Conservation (phyloP, 2,329 filamentous ascomycete species). For the Nemania abortiva region DNA sequence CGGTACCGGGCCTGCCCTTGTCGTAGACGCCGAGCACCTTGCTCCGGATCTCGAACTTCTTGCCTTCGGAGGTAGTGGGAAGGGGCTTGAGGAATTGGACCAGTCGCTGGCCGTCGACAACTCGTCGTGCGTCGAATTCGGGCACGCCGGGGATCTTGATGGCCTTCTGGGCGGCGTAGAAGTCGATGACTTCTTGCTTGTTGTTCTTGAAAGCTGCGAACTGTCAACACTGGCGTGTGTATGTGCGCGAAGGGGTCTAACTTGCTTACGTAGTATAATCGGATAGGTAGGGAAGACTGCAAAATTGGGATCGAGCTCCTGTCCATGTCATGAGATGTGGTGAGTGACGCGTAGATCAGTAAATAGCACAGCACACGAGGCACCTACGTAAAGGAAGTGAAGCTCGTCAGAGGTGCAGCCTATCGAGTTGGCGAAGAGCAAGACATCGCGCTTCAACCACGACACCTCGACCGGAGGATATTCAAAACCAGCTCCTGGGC, state of each 20-base stretch:
- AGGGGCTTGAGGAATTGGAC: slow-evolving; percentile 82
- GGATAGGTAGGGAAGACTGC: slow-evolving; percentile 90
- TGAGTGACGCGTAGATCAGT: slow-evolving; percentile 1
- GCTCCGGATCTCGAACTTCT: slow-evolving; percentile 79
- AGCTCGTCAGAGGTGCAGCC: slow-evolving; percentile 87
- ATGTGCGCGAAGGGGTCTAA: neutral
- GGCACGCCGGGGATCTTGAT: slow-evolving; percentile 80
- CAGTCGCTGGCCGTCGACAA: slow-evolving; percentile 86
- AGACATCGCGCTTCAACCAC: slow-evolving; percentile 88
- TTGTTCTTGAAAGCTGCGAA: slow-evolving; percentile 78
- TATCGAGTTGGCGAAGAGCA: slow-evolving; percentile 92
- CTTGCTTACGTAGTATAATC: slow-evolving; percentile 77
- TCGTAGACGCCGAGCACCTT: slow-evolving; percentile 90
- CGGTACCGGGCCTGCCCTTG: slow-evolving; percentile 85
- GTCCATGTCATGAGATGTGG: slow-evolving; percentile 20
- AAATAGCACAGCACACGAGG: slow-evolving; percentile 20
- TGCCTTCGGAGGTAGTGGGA: slow-evolving; percentile 76
- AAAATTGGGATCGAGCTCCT: slow-evolving; percentile 91
- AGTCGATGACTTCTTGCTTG: slow-evolving; percentile 83
- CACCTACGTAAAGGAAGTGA: slow-evolving; percentile 84
- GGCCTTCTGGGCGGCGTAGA: slow-evolving; percentile 77
- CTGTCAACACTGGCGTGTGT: slow-evolving; percentile 7
- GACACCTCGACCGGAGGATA: slow-evolving; percentile 80
- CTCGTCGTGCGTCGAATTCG: slow-evolving; percentile 77
- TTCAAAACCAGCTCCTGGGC: slow-evolving; percentile 78